Evolutionary conservation across 768 basidiomycete genomes (phyloP), one percentile per base, ranked within the genome.

Genomic region (Chalciporus pseudorubinellus): DNA sequence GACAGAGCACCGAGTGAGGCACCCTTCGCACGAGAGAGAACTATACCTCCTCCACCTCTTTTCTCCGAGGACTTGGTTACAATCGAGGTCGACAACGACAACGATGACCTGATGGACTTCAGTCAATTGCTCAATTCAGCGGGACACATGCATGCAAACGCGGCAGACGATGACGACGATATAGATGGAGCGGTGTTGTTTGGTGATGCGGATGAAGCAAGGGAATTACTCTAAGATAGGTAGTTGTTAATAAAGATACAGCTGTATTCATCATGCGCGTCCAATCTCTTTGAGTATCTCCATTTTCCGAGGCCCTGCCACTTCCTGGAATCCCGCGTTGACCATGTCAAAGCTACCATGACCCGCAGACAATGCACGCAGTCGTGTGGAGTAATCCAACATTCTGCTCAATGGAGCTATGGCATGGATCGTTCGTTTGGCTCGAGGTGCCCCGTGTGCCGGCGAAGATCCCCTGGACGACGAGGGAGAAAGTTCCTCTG

Each of bases 241-340:
- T 53, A 56, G 10, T 29, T n/a, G 13, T 41, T 50, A 46, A 19
- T 56, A 54, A 38, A 46, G 45, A 22, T 58, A 52, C 55, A 36
- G 42, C 39, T 50, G 19, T 18, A 31, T 46, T 41, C 48, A 49
- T 50, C 69, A 91, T 36, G 81, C 85, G 22, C 87, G 77, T 13
- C 91, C 91, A 51, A 93, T 83, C 65, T 92, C 91, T 55, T 74
- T 76, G 50, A 93, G 67, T 52, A 93, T 92, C 59, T 91, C 89
- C 46, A 78, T 44, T 65, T 77, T 83, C 52, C 90, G 77, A 28
- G 72, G 59, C 44, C 81, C 75, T 19, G 79, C 75, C 2, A 92
- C 90, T 51, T 74, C 69, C 60, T 75, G 80, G 70, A 92, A 94
- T 14, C 90, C 91, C n/a, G 83, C 87, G 43, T 78, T 80, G 26